Evolutionary conservation across 768 basidiomycete genomes (phyloP).

Genomic region (Albatrellus ellisii): DNA sequence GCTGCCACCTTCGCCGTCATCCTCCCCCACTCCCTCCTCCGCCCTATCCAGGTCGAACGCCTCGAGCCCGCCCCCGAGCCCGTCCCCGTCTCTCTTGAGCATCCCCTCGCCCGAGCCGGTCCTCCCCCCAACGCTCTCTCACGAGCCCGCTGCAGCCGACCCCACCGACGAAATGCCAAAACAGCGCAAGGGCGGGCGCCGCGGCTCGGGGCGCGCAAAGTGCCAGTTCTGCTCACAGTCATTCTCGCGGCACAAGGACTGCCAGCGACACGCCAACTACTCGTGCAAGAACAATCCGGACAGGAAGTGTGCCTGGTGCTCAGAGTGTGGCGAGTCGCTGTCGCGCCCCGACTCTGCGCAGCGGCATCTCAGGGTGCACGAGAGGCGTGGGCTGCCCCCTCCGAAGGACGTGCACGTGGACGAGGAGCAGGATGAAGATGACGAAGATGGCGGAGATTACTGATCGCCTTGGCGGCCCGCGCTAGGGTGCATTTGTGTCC

Average conservation of each 20-base stretch:
- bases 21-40: background rate
- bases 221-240: conserved; percentile 4
- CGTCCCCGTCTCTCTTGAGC: background rate
- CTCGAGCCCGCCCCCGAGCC: background rate
- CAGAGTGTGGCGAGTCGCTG: conserved; percentile 4
- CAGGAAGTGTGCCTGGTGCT: background rate
- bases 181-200: background rate
- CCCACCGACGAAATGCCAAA: background rate
- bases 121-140: background rate
- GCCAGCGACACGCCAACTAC: background rate
- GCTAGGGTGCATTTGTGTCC: background rate
- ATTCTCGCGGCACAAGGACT: conserved; percentile 9
- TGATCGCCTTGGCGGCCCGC: background rate
- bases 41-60: no score
- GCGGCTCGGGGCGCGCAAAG: background rate
- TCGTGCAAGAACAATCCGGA: conserved; percentile 5
- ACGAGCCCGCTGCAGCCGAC: background rate
- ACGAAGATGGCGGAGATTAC: background rate
- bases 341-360: conserved; percentile 8
- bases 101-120: background rate
- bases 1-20: background rate
- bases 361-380: conserved; percentile 10
- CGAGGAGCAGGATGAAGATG: background rate
- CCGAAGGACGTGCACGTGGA: background rate
- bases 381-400: background rate